A percentile compares a stretch with the other conserved stretches of the same genome.
Evolutionary conservation across 257 asterid genomes (phyloP).

Genomic region (Forsythia suspensa): DNA sequence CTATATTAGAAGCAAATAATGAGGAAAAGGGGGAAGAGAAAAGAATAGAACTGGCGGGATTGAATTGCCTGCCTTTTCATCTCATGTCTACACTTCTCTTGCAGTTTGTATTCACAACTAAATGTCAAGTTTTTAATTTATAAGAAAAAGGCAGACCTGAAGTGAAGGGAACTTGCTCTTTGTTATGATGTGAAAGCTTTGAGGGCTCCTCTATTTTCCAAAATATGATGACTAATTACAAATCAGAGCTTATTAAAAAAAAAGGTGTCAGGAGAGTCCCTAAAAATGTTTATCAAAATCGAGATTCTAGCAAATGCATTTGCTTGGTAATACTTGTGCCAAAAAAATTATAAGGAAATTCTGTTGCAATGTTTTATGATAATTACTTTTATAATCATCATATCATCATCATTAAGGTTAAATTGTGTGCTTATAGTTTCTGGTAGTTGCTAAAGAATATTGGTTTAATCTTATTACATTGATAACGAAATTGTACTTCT

Average conservation of each 20-base stretch:
- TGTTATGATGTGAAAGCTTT: neutral
- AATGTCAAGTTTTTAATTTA: neutral
- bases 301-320: neutral
- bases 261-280: neutral
- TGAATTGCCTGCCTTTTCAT: neutral
- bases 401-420: neutral
- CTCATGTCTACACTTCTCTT: neutral
- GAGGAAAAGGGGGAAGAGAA: neutral
- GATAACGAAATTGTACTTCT: constrained; percentile 1
- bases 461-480: neutral
- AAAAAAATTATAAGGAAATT: neutral
- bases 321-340: neutral
- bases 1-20: neutral
- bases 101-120: neutral
- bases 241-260: neutral
- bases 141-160: neutral
- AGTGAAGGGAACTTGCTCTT: neutral
- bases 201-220: neutral
- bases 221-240: neutral
- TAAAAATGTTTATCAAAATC: neutral
- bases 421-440: neutral
- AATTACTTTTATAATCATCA: neutral
- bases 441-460: neutral
- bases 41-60: neutral
- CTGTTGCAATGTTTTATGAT: neutral